Percentiles rank a stretch among this genome's conserved stretches.
Conservation (phyloP, 306 rosid species). For the Lagenaria siceraria region DNA sequence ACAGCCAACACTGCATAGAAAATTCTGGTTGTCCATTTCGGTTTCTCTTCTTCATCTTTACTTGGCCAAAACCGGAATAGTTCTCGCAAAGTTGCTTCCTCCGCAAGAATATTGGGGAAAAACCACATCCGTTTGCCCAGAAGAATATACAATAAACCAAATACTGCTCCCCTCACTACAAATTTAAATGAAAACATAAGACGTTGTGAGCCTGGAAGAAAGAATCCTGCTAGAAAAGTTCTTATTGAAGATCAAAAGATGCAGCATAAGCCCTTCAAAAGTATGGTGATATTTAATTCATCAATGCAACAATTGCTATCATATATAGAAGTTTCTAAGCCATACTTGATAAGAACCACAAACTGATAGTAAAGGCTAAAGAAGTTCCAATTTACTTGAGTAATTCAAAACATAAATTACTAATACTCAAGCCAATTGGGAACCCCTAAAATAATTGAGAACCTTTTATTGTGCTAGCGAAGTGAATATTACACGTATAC, state of each 20-base stretch:
- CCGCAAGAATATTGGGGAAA: conserved; percentile 90
- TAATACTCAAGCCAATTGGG: background rate
- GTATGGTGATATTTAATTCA: background rate
- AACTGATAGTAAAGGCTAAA: background rate
- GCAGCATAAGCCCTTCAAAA: background rate
- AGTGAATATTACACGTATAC: background rate
- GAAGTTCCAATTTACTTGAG: background rate
- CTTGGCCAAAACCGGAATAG: conserved; percentile 85
- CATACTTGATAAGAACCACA: background rate
- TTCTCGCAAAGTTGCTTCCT: conserved; percentile 93
- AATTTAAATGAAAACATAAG: conserved; percentile 3
- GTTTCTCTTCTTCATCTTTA: conserved; percentile 94
- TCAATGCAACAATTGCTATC: background rate
- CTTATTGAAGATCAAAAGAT: background rate
- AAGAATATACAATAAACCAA: conserved; percentile 53
- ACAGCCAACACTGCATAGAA: conserved; percentile 73
- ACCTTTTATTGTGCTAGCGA: background rate
- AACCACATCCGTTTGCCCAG: conserved; percentile 89
- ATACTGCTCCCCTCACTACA: conserved; percentile 75
- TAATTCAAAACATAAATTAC: background rate
- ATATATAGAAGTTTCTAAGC: background rate
- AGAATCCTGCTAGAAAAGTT: background rate
- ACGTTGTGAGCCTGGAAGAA: background rate
- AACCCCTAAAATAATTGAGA: background rate
- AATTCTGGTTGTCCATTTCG: conserved; percentile 87